Conservation (phyloP, 257 asterid species). For the Verbena officinalis region DNA sequence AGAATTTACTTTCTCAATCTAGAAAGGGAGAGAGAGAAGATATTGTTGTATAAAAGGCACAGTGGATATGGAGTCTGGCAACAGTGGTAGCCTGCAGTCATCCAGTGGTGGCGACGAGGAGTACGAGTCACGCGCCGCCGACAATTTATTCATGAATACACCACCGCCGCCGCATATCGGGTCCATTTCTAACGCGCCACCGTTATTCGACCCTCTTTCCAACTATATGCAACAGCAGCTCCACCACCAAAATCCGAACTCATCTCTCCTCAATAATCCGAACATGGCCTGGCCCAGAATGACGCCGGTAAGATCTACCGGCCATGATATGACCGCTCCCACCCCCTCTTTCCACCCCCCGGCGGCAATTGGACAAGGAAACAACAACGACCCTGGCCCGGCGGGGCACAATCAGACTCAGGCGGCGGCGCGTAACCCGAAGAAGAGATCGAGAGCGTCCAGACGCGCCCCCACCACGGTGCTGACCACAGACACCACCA, state of each 20-base stretch:
- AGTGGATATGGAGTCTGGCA: conserved; percentile 59
- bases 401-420: conserved; percentile 23
- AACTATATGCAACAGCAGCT: conserved; percentile 39
- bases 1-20: conserved; percentile 25
- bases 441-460: conserved; percentile 84
- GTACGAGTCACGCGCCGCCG: conserved; percentile 69
- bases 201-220: conserved; percentile 53
- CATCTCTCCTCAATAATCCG: conserved; percentile 33
- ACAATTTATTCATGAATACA: conserved; percentile 32
- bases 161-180: conserved; percentile 22
- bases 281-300: conserved; percentile 43
- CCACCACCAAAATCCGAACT: conserved; percentile 16
- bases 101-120: conserved; percentile 79
- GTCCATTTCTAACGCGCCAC: conserved; percentile 29
- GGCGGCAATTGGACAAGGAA: not conserved
- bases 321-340: conserved; percentile 27
- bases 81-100: conserved; percentile 72
- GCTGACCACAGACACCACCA: conserved; percentile 71
- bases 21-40: not conserved
- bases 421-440: conserved; percentile 55
- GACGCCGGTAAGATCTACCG: conserved; percentile 37
- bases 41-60: too few species aligned
- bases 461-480: conserved; percentile 94
- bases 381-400: not conserved
- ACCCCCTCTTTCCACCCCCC: conserved; percentile 10